phyloP scores from a whole-genome alignment of 2,329 filamentous ascomycete genomes.

The Pseudonectria buxi region DNA sequence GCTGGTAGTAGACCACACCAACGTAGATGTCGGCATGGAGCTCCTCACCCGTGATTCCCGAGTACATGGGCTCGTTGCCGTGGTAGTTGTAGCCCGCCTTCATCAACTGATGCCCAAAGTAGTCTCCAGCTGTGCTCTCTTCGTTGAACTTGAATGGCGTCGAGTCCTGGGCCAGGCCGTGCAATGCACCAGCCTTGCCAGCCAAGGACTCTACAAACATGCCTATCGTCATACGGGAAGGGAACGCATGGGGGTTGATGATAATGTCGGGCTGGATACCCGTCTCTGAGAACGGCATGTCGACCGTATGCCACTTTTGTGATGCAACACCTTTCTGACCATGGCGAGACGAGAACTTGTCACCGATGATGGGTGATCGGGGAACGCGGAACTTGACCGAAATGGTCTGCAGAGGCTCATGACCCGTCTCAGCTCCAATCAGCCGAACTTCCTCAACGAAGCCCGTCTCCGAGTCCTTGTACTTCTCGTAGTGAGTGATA shows the following conservation, averaged over 20 bases:
- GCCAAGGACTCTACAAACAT: conserved; percentile 98
- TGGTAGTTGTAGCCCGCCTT: conserved; percentile 97
- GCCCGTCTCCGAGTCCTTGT: conserved; percentile 84
- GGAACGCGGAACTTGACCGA: conserved; percentile 92
- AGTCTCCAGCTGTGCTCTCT: conserved; percentile 83
- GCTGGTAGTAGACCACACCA: conserved; percentile 96
- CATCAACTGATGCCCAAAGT: conserved; percentile 91
- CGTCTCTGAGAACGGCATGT: conserved; percentile 95
- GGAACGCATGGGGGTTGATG: conserved; percentile 99
- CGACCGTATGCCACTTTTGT: conserved; percentile 87
- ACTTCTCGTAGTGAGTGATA: conserved; percentile 80
- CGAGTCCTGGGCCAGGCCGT: conserved; percentile 91
- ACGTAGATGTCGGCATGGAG: conserved; percentile 93
- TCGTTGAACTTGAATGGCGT: conserved; percentile 95
- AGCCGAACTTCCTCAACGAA: conserved; percentile 91
- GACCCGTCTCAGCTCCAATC: conserved; percentile 76
- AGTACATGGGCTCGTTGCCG: conserved; percentile 98
- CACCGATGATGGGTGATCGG: conserved; percentile 84
- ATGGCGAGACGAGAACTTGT: conserved; percentile 98
- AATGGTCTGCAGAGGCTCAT: conserved; percentile 77
- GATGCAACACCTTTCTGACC: conserved; percentile 96
- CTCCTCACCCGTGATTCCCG: conserved; percentile 90
- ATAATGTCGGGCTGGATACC: conserved; percentile 97
- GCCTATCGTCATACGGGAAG: conserved; percentile 98
- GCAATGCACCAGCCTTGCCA: conserved; percentile 87